These are phyloP conservation scores for Saccharomyces kudriavzevii DNA, from an alignment of 805 yeast genomes.

Conservation along the genomic window DNA sequence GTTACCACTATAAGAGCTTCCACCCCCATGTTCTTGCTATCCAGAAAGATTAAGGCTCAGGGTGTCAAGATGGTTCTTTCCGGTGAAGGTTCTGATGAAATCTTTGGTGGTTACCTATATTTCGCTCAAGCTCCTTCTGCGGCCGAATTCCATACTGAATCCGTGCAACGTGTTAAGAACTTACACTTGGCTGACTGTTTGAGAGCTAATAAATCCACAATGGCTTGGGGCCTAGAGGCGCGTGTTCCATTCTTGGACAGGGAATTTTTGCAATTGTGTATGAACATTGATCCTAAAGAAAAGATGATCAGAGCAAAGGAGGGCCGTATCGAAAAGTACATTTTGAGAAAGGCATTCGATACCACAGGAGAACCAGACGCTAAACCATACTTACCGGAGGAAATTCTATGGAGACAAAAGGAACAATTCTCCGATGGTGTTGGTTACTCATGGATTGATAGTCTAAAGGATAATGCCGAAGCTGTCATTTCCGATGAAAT, in stretches of 20 bases:
- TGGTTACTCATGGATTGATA: conserved; percentile 99
- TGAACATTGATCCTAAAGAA: conserved; percentile 92
- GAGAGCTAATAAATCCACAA: conserved; percentile 97
- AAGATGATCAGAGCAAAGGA: conserved; percentile 67
- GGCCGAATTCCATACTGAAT: conserved; percentile 88
- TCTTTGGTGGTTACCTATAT: conserved; percentile 96
- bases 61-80: conserved; percentile 99
- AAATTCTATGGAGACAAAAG: conserved; percentile 98
- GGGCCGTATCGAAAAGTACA: conserved; percentile 88
- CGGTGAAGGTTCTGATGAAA: conserved; percentile 99
- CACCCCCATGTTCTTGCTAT: conserved; percentile 94
- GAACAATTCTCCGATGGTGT: conserved; percentile 99
- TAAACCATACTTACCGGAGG: conserved; percentile 88
- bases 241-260: conserved; percentile 98
- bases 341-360: conserved; percentile 95
- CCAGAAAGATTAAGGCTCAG: conserved; percentile 97
- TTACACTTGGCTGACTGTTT: conserved; percentile 93
- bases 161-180: conserved; percentile 94
- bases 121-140: conserved; percentile 95
- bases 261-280: conserved; percentile 80
- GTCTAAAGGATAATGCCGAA: conserved; percentile 92
- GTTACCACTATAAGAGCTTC: conserved; percentile 99
- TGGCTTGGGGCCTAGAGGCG: conserved; percentile 99
- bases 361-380: conserved; percentile 71
- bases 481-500: conserved; percentile 80